These are phyloP conservation scores for Citrus medica DNA, from an alignment of 345 rosid genomes.

Conservation along the genomic window DNA sequence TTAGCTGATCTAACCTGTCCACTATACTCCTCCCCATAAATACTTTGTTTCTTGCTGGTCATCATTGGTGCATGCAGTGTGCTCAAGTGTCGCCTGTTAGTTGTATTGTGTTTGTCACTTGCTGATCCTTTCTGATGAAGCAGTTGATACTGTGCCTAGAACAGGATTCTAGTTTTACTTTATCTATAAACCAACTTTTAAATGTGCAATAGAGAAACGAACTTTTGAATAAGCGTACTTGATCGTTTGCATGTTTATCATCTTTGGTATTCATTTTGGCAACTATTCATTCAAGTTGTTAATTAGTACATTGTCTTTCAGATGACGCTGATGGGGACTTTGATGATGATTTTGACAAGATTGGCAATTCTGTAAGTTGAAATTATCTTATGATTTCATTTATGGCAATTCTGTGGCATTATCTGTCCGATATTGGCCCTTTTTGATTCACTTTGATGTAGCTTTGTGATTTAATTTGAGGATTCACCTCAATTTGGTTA, in stretches of 20 bases:
- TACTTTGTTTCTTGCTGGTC: neutral
- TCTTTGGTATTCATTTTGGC: neutral
- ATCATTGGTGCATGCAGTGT: neutral
- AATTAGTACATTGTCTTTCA: slow-evolving; percentile 25
- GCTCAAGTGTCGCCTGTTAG: neutral
- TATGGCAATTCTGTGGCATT: neutral
- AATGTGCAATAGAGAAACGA: neutral
- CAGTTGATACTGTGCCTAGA: neutral
- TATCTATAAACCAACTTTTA: neutral
- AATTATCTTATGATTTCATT: slow-evolving; percentile 7
- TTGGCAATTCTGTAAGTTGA: slow-evolving; percentile 75
- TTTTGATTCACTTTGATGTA: neutral
- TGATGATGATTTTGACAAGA: slow-evolving; percentile 88
- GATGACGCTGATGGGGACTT: slow-evolving; percentile 69
- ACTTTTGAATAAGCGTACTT: neutral
- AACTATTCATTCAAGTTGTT: slow-evolving; percentile 7
- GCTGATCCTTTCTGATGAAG: neutral
- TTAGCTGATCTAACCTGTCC: neutral
- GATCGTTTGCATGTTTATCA: neutral
- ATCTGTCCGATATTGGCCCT: neutral
- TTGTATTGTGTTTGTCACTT: neutral
- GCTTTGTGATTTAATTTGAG: neutral
- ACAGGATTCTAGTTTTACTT: neutral
- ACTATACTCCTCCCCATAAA: neutral
- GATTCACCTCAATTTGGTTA: neutral